phyloP scores from a whole-genome alignment of 306 rosid species.

The Hylodesmum podocarpum region DNA sequence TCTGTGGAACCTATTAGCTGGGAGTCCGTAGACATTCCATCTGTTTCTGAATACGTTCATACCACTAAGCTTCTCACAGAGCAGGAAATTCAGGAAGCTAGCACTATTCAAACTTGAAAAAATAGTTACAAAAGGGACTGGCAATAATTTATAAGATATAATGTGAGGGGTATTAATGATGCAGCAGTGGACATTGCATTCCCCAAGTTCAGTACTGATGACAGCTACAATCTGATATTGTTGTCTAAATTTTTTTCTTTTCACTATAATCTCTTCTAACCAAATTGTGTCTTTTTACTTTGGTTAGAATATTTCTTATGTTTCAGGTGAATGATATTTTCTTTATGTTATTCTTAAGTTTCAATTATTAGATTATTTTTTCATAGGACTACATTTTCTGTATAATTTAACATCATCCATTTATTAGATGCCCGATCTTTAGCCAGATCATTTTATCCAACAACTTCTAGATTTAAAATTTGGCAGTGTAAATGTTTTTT shows the following conservation, averaged over 20 bases:
- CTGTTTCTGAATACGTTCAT: slow-evolving; percentile 51
- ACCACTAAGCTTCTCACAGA: slow-evolving; percentile 55
- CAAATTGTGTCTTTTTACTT: neutral
- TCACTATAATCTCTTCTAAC: neutral
- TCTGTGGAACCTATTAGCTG: slow-evolving; percentile 31
- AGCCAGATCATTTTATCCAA: neutral
- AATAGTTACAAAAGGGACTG: slow-evolving; percentile 1
- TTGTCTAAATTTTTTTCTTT: neutral
- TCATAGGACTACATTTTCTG: neutral
- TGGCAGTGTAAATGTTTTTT: slow-evolving; percentile 1
- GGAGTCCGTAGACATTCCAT: slow-evolving; percentile 35
- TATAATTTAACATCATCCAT: neutral
- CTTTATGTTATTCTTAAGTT: slow-evolving; percentile 1
- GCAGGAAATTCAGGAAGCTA: slow-evolving; percentile 58
- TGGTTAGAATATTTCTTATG: neutral
- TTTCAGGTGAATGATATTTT: neutral
- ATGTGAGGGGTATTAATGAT: neutral
- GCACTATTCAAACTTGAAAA: slow-evolving; percentile 28
- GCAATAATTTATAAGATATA: neutral
- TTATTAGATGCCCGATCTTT: neutral
- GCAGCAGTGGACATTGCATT: neutral
- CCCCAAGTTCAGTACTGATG: neutral
- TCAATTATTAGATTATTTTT: neutral
- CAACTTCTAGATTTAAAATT: neutral
- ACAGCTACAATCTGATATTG: neutral